phyloP scores from a whole-genome alignment of 2,329 filamentous ascomycete species.

The Aspergillus arachidicola region DNA sequence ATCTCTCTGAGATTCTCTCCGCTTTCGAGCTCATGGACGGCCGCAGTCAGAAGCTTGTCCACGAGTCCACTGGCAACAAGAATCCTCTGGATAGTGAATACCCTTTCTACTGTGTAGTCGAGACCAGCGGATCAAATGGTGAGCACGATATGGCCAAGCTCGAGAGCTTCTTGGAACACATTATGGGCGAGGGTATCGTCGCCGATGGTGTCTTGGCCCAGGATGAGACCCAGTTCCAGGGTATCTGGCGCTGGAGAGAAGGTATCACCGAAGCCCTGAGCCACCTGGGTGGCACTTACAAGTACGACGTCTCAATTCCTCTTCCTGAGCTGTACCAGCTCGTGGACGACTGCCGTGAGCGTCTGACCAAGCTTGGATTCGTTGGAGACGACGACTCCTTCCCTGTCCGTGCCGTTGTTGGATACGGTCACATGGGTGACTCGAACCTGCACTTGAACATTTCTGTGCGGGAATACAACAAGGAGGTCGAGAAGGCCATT shows the following conservation, averaged over 20 bases:
- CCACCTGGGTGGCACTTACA: conserved; percentile 94
- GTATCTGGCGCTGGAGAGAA: conserved; percentile 91
- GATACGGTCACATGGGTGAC: conserved; percentile 98
- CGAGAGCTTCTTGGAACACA: conserved; percentile 83
- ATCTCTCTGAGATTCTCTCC: conserved; percentile 92
- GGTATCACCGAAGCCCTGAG: conserved; percentile 86
- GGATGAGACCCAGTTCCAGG: conserved; percentile 83
- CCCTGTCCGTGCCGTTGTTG: conserved; percentile 86
- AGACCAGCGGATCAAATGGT: conserved; percentile 91
- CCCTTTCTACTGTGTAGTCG: conserved; percentile 94
- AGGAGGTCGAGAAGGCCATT: conserved; percentile 79
- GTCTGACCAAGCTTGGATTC: conserved; percentile 72
- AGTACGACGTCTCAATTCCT: conserved; percentile 96
- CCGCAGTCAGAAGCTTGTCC: conserved; percentile 76
- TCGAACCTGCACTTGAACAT: conserved; percentile 94
- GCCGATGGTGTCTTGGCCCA: conserved; percentile 88
- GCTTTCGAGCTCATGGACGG: conserved; percentile 98
- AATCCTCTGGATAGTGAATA: conserved; percentile 79
- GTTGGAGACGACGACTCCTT: conserved; percentile 73
- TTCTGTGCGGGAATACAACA: conserved; percentile 78
- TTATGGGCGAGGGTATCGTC: conserved; percentile 86
- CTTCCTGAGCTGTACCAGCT: conserved; percentile 82
- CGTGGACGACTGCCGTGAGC: conserved; percentile 79
- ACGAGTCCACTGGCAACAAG: conserved; percentile 72
- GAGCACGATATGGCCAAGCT: conserved; percentile 95